A percentile compares a stretch with the other conserved stretches of the same genome.
Evolutionary conservation across 257 asterid species (phyloP).

Genomic region (Scutellaria barbata): DNA sequence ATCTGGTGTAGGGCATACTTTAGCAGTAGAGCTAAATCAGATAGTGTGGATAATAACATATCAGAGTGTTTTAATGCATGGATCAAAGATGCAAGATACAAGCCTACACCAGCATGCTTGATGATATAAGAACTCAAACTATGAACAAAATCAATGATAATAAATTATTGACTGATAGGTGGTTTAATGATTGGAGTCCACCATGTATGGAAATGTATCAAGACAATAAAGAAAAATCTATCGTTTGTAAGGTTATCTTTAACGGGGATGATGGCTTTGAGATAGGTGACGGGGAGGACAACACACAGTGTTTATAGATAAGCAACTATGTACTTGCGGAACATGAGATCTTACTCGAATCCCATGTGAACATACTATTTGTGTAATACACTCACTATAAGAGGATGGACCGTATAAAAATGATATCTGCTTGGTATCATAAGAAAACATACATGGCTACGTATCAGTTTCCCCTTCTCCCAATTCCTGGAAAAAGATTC

Average conservation of each 20-base stretch:
- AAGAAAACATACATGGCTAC: too few species aligned
- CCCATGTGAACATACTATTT: background rate
- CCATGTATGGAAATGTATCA: background rate
- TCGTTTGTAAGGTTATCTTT: background rate
- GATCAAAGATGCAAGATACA: background rate
- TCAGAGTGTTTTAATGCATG: background rate
- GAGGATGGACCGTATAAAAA: background rate
- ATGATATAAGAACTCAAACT: background rate
- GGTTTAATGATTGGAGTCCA: background rate
- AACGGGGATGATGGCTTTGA: constrained; percentile 10
- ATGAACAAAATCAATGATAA: background rate
- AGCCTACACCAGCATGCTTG: background rate
- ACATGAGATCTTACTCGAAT: background rate
- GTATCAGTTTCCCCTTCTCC: background rate
- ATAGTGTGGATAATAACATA: background rate
- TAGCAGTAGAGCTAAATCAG: too few species aligned
- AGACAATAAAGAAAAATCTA: background rate
- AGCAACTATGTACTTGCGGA: background rate
- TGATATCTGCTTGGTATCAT: too few species aligned
- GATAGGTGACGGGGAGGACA: background rate
- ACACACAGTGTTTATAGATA: too few species aligned
- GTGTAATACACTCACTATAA: background rate
- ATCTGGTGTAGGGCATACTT: too few species aligned
- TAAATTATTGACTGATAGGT: background rate
- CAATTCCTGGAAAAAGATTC: background rate